These are phyloP conservation scores for Lomentospora prolificans DNA, from an alignment of 2,329 filamentous ascomycete species.

Conservation along the genomic window DNA sequence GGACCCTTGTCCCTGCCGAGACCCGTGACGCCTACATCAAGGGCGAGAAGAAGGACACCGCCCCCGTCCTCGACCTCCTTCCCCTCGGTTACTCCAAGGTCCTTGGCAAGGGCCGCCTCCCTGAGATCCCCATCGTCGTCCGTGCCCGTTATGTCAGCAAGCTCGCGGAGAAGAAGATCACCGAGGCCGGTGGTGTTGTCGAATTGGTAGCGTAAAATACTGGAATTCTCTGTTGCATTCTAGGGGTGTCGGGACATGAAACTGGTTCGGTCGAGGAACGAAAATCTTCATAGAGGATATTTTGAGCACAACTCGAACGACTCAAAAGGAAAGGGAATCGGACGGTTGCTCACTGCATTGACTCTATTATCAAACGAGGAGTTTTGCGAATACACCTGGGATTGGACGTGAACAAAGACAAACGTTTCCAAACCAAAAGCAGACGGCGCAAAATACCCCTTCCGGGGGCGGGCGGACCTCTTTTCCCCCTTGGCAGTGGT, in stretches of 20 bases:
- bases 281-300: constrained; percentile 7
- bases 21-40: constrained; percentile 85
- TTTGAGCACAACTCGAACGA: constrained; percentile 8
- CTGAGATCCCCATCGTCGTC: constrained; percentile 86
- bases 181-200: constrained; percentile 89
- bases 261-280: constrained; percentile 1
- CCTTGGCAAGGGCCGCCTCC: constrained; percentile 94
- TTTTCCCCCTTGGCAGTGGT: background rate
- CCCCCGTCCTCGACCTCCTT: constrained; percentile 95
- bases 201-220: constrained; percentile 74
- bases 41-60: constrained; percentile 75
- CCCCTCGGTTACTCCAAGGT: constrained; percentile 97
- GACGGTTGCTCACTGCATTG: constrained; percentile 8
- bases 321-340: background rate
- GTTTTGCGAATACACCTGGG: constrained; percentile 9
- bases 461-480: background rate
- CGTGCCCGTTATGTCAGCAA: constrained; percentile 91
- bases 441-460: background rate
- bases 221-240: constrained; percentile 16
- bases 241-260: constrained; percentile 16
- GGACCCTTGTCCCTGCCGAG: constrained; percentile 88
- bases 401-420: constrained; percentile 7
- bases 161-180: constrained; percentile 98
- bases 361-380: constrained; percentile 7
- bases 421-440: constrained; percentile 1